Evolutionary conservation across 805 yeast genomes (phyloP), one percentile per base, ranked within the genome.

Genomic region (Zygosaccharomyces bailii): DNA sequence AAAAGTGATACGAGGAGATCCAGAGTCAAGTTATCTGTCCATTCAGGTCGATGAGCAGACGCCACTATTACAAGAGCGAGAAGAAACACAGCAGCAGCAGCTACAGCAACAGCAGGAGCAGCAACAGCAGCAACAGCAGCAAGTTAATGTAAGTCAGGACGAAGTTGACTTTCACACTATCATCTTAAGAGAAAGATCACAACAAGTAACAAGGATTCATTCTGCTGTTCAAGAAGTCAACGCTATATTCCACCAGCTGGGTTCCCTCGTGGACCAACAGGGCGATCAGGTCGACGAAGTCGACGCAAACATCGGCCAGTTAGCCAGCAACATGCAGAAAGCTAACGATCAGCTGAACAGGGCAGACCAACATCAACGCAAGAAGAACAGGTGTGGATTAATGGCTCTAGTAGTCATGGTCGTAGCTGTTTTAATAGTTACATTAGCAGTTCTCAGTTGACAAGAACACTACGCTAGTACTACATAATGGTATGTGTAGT

Each of bases 151-250:
- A 1, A 54, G 61, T 9, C 74, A 74, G 48, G 70, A 80, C 21
- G 79, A 83, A 39, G 58, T 84, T 17, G 84, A 79, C 50, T 79
- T 80, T 50, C 91, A 86, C 54, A 55, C 77, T 1, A 61, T 80
- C 1, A 63, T 85, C 4, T 80, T 89, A 2, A 78, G 80, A 45
- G 91, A 87, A 56, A 69, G 96, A 44, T 82, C 84, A 42, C 68
- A 77, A 18, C 93, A 87, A 49, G 84, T 90, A 24, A 70, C 73
- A 23, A 80, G 78, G 49, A 82, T 89, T 6, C 81, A 84, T 34
- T 78, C 79, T 33, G 95, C 96, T 0, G 87, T 89, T 8, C 76
- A 74, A 42, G 96, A 90, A 52, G 86, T 90, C 33, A 89, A 90
- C 62, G 74, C 88, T 7, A 89, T 90, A 3, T 89, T 88, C 62